A percentile compares a stretch with the other conserved stretches of the same genome.
phyloP scores from a whole-genome alignment of 176 grass and related monocot genomes.

The Otatea glauca region DNA sequence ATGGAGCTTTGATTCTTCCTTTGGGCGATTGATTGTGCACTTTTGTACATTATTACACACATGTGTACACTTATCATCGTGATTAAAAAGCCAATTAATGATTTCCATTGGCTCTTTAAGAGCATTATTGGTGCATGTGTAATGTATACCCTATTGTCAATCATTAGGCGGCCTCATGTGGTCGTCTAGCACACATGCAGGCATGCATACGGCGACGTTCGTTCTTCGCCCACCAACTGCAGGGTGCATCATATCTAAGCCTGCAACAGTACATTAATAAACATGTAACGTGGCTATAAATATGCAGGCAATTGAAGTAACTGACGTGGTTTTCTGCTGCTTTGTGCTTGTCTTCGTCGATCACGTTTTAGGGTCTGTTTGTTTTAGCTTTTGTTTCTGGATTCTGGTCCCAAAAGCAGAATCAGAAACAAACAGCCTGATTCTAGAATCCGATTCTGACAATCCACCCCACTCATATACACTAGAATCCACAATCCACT shows the following conservation, averaged over 20 bases:
- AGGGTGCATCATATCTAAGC: too few relatives aligned
- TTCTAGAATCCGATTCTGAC: too few relatives aligned
- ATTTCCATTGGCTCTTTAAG: neutral
- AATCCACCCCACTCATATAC: too few relatives aligned
- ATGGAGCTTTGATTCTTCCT: neutral
- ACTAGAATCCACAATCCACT: too few relatives aligned
- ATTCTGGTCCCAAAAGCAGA: too few relatives aligned
- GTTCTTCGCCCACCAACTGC: too few relatives aligned
- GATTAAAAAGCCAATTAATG: neutral
- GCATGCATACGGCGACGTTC: neutral
- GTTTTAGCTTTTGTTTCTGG: too few relatives aligned
- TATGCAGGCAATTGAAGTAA: too few relatives aligned
- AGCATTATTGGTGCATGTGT: neutral
- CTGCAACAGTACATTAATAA: too few relatives aligned
- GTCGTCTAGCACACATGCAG: neutral
- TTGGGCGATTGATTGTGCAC: slow-evolving; percentile 22
- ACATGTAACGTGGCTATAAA: too few relatives aligned
- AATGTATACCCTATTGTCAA: neutral
- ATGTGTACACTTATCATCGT: neutral
- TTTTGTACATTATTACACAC: slow-evolving; percentile 36
- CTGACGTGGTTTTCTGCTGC: neutral
- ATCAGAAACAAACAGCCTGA: too few relatives aligned
- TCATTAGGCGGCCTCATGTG: neutral
- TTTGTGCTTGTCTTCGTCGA: neutral
- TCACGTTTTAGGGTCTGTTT: too few relatives aligned